Conservation (phyloP, 2,329 filamentous ascomycete genomes). For the Teratosphaeria zuluensis region DNA sequence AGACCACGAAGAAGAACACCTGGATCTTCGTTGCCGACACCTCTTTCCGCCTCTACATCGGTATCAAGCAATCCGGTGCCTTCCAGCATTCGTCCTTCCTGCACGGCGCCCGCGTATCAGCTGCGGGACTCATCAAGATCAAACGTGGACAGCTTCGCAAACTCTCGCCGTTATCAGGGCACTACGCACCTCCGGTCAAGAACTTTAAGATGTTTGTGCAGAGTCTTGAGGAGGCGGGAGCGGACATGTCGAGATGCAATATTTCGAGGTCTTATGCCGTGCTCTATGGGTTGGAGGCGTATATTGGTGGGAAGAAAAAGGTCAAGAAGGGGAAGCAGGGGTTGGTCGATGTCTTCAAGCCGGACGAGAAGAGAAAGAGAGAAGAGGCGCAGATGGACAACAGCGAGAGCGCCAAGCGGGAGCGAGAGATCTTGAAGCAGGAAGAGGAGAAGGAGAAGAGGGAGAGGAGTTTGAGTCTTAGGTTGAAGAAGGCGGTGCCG, state of each 20-base stretch:
- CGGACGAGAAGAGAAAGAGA: constrained; percentile 44
- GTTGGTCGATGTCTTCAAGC: constrained; percentile 49
- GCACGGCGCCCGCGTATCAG: constrained; percentile 68
- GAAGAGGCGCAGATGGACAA: constrained; percentile 46
- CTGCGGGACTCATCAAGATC: constrained; percentile 77
- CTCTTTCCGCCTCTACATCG: constrained; percentile 73
- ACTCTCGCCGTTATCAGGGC: constrained; percentile 59
- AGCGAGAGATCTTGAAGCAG: constrained; percentile 43
- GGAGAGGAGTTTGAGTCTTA: constrained; percentile 26
- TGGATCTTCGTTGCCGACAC: constrained; percentile 94
- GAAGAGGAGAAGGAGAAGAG: constrained; percentile 32
- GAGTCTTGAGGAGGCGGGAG: constrained; percentile 60
- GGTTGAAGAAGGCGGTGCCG: constrained; percentile 18
- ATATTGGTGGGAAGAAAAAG: constrained; percentile 58
- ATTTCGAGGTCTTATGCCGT: constrained; percentile 77
- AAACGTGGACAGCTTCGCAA: constrained; percentile 68
- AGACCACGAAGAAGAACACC: constrained; percentile 73
- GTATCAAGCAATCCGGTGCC: constrained; percentile 77
- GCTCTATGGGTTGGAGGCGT: constrained; percentile 72
- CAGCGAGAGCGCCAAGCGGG: constrained; percentile 49
- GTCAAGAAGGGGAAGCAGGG: constrained; percentile 47
- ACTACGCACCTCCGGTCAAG: constrained; percentile 73
- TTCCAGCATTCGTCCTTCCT: constrained; percentile 91
- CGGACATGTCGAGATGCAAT: constrained; percentile 68
- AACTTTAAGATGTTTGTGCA: constrained; percentile 78